Evolutionary conservation across 805 yeast species (phyloP), one percentile per base, ranked within the genome.

Genomic region (Hanseniaspora lachancei): DNA sequence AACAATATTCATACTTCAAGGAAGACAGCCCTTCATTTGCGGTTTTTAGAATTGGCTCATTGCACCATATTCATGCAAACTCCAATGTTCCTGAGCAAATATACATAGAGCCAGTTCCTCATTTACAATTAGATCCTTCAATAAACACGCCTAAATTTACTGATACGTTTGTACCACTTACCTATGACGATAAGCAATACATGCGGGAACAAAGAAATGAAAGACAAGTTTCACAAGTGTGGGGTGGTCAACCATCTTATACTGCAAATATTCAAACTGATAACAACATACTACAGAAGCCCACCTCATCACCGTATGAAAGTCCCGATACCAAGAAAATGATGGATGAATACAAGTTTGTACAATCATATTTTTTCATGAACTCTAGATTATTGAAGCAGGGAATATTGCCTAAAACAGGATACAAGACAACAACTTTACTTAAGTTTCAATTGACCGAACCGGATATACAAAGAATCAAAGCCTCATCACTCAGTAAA

Each of bases 401-500:
- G 16, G 51, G 47, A 23, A 44, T 48, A 18, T 35, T 49, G 8
- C 32, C 39, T 5, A 42, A 53, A 23, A 32, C 48, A 29, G 16
- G 29, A 13, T n/a, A 44, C 41, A 21, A 46, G 32, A 29, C 42
- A n/a, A 58, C 57, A 2, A 35, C 35, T 3, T 20, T 57, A 0
- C 35, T 52, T 16, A 46, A 53, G 40, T 36, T 44, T 20, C 44
- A 42, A 24, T 16, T 53, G 20, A 16, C 40, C 35, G 35, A 41
- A 58, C 36, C 58, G 21, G 52, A 47, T 20, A 52, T 41, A 29
- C 49, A 47, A 41, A 51, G 47, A 35, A 43, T 40, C 16, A 35
- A 47, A n/a, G 58, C 47, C 39, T n/a, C 47, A 27, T 54, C 32
- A 18, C 23, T 57, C 12, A 32, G 48, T 27, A 38, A 32, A 6